Evolutionary conservation across 1,284 basidiomycete genomes (phyloP).

Genomic region (Marasmius sp.): DNA sequence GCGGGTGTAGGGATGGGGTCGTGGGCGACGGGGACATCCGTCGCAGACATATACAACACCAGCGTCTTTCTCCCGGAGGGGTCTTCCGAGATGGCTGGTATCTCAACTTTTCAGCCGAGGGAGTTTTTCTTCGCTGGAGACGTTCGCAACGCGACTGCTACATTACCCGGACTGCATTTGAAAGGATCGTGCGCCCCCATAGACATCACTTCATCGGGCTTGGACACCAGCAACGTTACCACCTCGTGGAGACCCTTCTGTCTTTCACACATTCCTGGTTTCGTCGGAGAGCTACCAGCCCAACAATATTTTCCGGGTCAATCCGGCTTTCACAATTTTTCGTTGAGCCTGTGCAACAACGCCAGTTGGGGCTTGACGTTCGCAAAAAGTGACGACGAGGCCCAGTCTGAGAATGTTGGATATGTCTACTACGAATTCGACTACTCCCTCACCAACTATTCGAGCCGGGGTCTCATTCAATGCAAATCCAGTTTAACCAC

Average conservation of each 20-base stretch:
- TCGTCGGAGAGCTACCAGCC: no score
- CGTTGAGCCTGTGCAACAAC: no score
- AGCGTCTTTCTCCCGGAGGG: conserved; percentile 13
- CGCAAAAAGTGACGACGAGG: no score
- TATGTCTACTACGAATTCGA: background rate
- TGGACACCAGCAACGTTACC: background rate
- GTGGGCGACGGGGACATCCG: conserved; percentile 16
- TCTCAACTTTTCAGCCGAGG: conserved; percentile 7
- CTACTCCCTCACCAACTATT: background rate
- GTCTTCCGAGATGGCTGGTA: background rate
- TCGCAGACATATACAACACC: conserved; percentile 14
- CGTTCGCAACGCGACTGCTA: conserved; percentile 7
- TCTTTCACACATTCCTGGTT: no score
- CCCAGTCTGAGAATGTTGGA: background rate
- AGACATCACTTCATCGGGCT: background rate
- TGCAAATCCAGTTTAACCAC: background rate
- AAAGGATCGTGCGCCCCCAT: background rate
- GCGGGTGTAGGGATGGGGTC: conserved; percentile 15
- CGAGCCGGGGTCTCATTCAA: background rate
- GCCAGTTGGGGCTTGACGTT: no score
- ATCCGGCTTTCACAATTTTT: no score
- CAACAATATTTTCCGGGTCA: no score
- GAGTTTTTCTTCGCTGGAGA: conserved; percentile 20
- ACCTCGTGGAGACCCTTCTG: no score
- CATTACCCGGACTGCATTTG: conserved; percentile 17